phyloP scores from a whole-genome alignment of 306 rosid genomes.

The Pyrus pyrifolia region DNA sequence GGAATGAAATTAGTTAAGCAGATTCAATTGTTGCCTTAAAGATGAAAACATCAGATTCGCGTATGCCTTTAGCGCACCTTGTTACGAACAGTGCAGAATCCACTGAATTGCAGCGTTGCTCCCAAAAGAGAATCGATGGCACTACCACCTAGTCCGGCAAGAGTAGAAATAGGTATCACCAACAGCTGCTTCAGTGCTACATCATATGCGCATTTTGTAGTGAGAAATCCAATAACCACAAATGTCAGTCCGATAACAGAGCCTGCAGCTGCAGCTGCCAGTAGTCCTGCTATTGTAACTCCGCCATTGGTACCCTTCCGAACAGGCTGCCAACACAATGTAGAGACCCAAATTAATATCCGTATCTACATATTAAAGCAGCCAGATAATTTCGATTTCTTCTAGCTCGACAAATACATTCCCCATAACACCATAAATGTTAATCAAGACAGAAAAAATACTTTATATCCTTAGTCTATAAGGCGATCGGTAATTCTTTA shows the following conservation, averaged over 20 bases:
- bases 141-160: constrained; percentile 77
- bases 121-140: constrained; percentile 89
- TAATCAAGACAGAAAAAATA: neutral
- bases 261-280: constrained; percentile 85
- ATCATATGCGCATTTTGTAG: constrained; percentile 41
- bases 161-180: constrained; percentile 59
- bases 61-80: constrained; percentile 41
- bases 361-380: constrained; percentile 3
- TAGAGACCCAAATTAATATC: constrained; percentile 3
- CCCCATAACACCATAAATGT: neutral
- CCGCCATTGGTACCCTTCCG: constrained; percentile 90
- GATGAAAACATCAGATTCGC: neutral
- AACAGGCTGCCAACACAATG: constrained; percentile 52
- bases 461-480: neutral
- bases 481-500: neutral
- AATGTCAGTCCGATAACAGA: constrained; percentile 56
- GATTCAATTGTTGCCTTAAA: neutral
- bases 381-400: constrained; percentile 4
- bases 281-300: constrained; percentile 72
- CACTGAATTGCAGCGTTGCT: constrained; percentile 86
- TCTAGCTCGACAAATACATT: neutral
- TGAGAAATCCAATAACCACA: constrained; percentile 48
- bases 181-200: constrained; percentile 62
- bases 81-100: constrained; percentile 75
- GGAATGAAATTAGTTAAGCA: neutral